Evolutionary conservation across 164 flowering plant species (phyloP).

Genomic region (Sedum album): DNA sequence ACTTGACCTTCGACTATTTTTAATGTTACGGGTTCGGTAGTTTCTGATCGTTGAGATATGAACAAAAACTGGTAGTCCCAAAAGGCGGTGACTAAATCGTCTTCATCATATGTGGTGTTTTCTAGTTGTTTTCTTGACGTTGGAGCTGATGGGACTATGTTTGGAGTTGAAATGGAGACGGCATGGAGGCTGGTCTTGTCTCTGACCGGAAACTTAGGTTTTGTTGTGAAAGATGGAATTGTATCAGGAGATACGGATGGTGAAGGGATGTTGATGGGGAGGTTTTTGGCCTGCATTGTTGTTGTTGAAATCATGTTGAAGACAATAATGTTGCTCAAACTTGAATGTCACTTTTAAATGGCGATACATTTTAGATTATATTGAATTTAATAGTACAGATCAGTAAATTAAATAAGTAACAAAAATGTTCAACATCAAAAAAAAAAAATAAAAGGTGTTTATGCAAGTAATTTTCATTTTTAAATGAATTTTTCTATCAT

Average conservation of each 20-base stretch:
- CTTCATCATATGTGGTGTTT: slow-evolving; percentile 7
- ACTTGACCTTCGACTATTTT: slow-evolving; percentile 48
- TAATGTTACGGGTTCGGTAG: slow-evolving; percentile 35
- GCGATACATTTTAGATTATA: not conserved
- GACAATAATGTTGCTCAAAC: not conserved
- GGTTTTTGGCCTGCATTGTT: slow-evolving; percentile 2
- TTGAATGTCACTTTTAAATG: not conserved
- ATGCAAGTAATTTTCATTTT: too few species aligned
- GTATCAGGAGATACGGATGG: not conserved
- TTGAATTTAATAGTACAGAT: too few species aligned
- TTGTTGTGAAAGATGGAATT: not conserved
- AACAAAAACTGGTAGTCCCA: slow-evolving; percentile 89
- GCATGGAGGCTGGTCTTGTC: slow-evolving; percentile 16
- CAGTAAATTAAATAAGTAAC: too few species aligned
- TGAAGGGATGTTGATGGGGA: not conserved
- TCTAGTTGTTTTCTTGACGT: not conserved
- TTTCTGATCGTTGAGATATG: slow-evolving; percentile 66
- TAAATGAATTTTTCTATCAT: too few species aligned
- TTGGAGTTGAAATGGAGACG: slow-evolving; percentile 24
- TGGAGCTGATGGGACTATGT: not conserved
- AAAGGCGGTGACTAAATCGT: slow-evolving; percentile 43
- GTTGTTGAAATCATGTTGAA: slow-evolving; percentile 1
- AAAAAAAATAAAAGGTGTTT: too few species aligned
- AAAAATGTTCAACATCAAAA: too few species aligned
- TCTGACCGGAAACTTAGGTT: not conserved